Evolutionary conservation across 257 asterid species (phyloP).

Genomic region (Euphrasia confusa): DNA sequence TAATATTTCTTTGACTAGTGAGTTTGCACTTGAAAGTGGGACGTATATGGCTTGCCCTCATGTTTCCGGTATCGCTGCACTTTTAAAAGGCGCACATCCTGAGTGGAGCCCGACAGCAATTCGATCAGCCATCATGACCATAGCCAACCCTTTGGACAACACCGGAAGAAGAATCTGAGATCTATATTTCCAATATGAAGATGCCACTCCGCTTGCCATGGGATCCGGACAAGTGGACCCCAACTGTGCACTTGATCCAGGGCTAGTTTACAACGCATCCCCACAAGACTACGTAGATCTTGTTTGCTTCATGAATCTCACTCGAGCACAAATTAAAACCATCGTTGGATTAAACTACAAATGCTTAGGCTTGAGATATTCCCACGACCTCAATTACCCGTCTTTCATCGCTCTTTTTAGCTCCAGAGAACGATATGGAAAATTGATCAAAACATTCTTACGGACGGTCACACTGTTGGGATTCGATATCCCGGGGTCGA

Average conservation of each 20-base stretch:
- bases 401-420: conserved; percentile 25
- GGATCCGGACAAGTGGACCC: background rate
- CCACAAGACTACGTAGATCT: too few relatives aligned
- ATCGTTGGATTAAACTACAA: too few relatives aligned
- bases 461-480: conserved; percentile 24
- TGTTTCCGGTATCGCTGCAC: conserved; percentile 16
- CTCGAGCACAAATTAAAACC: too few relatives aligned
- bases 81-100: too few relatives aligned
- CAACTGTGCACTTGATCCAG: background rate
- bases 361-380: too few relatives aligned
- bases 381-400: too few relatives aligned
- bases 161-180: background rate
- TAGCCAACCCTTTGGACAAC: conserved; percentile 26
- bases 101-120: conserved; percentile 39
- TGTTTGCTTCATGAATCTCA: too few relatives aligned
- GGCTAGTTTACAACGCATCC: too few relatives aligned
- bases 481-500: too few relatives aligned
- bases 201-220: background rate
- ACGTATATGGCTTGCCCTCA: conserved; percentile 47
- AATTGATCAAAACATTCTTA: conserved; percentile 22
- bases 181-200: background rate
- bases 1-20: conserved; percentile 9
- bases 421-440: conserved; percentile 8
- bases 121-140: conserved; percentile 41
- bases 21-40: conserved; percentile 29